A percentile compares a stretch with the other conserved stretches of the same genome.
Conservation (phyloP, 1,284 basidiomycete species). For the Lentinus polychrous region DNA sequence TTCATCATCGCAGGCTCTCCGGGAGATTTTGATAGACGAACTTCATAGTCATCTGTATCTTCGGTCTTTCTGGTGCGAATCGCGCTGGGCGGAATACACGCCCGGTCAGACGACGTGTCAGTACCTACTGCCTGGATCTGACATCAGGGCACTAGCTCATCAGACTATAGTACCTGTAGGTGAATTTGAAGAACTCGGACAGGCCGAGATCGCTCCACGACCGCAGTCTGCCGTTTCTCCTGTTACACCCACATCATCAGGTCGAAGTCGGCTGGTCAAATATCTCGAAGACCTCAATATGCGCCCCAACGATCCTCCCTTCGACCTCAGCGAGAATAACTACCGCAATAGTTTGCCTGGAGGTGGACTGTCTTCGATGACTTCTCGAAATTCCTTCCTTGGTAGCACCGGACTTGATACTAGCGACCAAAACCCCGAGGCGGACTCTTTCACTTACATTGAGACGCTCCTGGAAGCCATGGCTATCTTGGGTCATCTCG, state of each 20-base stretch:
- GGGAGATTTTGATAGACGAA: conserved; percentile 93
- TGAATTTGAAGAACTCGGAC: conserved; percentile 49
- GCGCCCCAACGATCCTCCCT: conserved; percentile 76
- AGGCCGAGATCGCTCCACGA: conserved; percentile 5
- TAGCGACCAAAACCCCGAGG: conserved; percentile 66
- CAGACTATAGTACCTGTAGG: conserved; percentile 42
- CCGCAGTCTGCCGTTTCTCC: conserved; percentile 20
- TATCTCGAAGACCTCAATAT: conserved; percentile 69
- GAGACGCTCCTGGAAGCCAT: conserved; percentile 92
- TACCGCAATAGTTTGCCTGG: conserved; percentile 25
- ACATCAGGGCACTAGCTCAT: background rate
- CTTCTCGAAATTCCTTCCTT: conserved; percentile 17
- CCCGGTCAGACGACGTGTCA: conserved; percentile 75
- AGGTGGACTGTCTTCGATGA: conserved; percentile 19
- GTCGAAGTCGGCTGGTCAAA: conserved; percentile 37
- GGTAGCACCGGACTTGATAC: conserved; percentile 12
- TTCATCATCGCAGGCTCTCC: conserved; percentile 52
- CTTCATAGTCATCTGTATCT: conserved; percentile 97
- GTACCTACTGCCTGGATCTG: conserved; percentile 21
- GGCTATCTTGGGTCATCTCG: conserved; percentile 85
- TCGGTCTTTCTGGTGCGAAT: conserved; percentile 94
- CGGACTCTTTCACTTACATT: conserved; percentile 91
- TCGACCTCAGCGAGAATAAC: conserved; percentile 58
- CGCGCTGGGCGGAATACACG: conserved; percentile 82
- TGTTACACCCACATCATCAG: conserved; percentile 24